Percentiles rank a stretch among this genome's conserved stretches.
These are phyloP conservation scores for Cornus florida DNA, from an alignment of 148 eudicot species.

Conservation along the genomic window DNA sequence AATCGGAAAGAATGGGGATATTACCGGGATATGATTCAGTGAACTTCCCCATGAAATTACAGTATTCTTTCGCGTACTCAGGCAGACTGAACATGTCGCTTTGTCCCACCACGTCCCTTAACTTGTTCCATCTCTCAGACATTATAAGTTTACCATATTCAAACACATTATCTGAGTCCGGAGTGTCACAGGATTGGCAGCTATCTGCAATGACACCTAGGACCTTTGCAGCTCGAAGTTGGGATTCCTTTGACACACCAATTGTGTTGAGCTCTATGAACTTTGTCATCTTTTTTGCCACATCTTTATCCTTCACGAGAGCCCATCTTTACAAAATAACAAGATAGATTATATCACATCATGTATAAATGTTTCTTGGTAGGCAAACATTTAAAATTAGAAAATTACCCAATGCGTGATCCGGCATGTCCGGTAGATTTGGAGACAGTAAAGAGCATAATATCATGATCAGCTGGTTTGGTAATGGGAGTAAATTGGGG, in stretches of 20 bases:
- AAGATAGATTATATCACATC: too few relatives aligned
- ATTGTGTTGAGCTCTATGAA: conserved; percentile 66
- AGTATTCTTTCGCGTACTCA: conserved; percentile 41
- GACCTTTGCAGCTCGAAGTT: conserved; percentile 68
- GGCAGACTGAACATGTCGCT: conserved; percentile 35
- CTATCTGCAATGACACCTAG: conserved; percentile 46
- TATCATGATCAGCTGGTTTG: conserved; percentile 38
- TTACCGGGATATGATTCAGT: conserved; percentile 51
- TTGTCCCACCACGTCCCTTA: conserved; percentile 39
- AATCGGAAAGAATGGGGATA: too few relatives aligned
- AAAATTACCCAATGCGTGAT: conserved; percentile 71
- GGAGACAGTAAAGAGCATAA: conserved; percentile 81
- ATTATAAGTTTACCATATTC: conserved; percentile 36
- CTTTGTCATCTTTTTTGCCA: conserved; percentile 70
- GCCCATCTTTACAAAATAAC: conserved; percentile 75
- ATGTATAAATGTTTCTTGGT: too few relatives aligned
- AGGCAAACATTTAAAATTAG: background rate
- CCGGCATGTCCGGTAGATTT: conserved; percentile 94
- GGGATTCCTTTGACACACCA: conserved; percentile 86
- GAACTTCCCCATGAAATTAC: conserved; percentile 45
- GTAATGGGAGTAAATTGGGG: conserved; percentile 89
- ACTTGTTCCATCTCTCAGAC: conserved; percentile 65
- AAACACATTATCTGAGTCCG: conserved; percentile 40
- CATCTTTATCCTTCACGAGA: conserved; percentile 67
- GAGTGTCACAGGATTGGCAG: conserved; percentile 21